Percentiles rank a stretch among this genome's conserved stretches.
Evolutionary conservation across 306 rosid species (phyloP).

Genomic region (Crotalaria pallida): DNA sequence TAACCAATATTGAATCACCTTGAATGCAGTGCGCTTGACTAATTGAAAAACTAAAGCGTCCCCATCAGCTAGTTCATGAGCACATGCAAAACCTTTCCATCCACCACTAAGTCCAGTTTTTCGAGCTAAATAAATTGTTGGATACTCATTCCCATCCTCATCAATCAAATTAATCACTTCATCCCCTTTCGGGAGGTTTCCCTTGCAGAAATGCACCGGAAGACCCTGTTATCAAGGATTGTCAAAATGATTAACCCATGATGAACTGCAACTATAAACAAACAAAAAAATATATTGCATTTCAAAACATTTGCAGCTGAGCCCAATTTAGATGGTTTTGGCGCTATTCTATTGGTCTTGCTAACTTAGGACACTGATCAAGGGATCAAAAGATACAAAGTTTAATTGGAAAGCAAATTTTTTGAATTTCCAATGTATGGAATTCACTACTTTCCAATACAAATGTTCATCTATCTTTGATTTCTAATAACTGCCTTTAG

Average conservation of each 20-base stretch:
- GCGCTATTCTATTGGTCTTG: neutral
- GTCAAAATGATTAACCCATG: neutral
- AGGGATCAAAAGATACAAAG: too few relatives aligned
- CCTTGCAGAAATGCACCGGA: constrained; percentile 48
- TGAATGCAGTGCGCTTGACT: constrained; percentile 47
- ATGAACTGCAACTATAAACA: neutral
- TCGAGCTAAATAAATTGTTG: constrained; percentile 47
- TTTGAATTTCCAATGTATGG: too few relatives aligned
- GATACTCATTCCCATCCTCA: constrained; percentile 51
- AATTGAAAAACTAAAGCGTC: constrained; percentile 75
- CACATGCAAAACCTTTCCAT: constrained; percentile 77
- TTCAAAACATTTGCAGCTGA: neutral
- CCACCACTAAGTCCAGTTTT: constrained; percentile 75
- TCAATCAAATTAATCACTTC: constrained; percentile 48
- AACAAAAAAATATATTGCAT: too few relatives aligned
- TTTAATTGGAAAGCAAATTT: too few relatives aligned
- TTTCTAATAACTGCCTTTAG: too few relatives aligned
- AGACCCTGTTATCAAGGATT: constrained; percentile 51
- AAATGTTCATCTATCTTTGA: too few relatives aligned
- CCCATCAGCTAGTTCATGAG: constrained; percentile 71
- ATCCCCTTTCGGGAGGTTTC: constrained; percentile 41
- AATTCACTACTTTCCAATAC: too few relatives aligned
- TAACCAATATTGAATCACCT: constrained; percentile 48
- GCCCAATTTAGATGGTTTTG: neutral
- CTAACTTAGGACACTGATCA: too few relatives aligned